Evolutionary conservation across 768 basidiomycete genomes (phyloP), one percentile per base, ranked within the genome.

Genomic region (Nidularia pulvinata): DNA sequence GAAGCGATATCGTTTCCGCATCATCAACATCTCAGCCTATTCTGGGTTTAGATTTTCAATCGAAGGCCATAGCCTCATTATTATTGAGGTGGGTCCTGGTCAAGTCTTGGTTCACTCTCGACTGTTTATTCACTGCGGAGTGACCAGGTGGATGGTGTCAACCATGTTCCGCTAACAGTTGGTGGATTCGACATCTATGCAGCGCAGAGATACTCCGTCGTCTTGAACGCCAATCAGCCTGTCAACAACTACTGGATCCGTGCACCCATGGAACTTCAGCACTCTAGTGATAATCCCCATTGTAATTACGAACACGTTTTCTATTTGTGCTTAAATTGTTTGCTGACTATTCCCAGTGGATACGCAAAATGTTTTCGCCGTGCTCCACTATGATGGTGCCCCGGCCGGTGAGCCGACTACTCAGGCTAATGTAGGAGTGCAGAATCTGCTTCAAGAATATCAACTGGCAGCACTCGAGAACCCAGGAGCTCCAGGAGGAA

Each of bases 351-450:
- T 13, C 16, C 16, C 16, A 32, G 74, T 76, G 51, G 59, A 65
- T 10, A 58, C 58, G 5, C 62, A 69, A 3, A 60, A 60, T 52
- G 76, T 70, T 55, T 69, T 63, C 19, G 78, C 71, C 0, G 72
- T 79, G 49, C 67, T 80, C 6, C 69, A 71, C 33, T 80, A 80
- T 53, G 58, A 59, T 0, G 77, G 75, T 1, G 76, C 78, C 9
- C 66, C 72, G 0, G 39, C 55, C 10, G 54, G 7, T 11, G 76
- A 80, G 0, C 78, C 78, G 1, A 54, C 48, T 0, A 58, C 61
- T 16, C 39, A 11, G 3, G 43, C 49, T 60, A 30, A 14, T 16
- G 2, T 57, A 55, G 25, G 50, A 7, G 19, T 46, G 16, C 39
- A 42, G 39, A 42, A 42, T 13, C 16, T 55, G 25, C 54, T 55